Conservation (phyloP, 345 rosid species). For the Eucalyptus guilfoylei region DNA sequence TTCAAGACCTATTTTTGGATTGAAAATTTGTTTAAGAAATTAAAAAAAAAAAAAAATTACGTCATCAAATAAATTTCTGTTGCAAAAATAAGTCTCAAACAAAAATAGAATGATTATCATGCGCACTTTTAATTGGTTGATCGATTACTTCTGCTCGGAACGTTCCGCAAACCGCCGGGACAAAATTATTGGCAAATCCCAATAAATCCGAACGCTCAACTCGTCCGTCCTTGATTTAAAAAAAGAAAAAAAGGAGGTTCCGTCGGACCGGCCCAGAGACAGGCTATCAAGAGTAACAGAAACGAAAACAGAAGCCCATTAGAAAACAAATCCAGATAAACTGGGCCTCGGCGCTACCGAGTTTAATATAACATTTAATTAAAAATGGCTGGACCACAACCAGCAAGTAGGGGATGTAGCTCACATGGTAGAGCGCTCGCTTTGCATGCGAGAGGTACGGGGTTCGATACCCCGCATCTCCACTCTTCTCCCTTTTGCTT, state of each 20-base stretch:
- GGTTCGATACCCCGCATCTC: constrained; percentile 49
- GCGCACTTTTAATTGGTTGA: neutral
- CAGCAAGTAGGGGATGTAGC: constrained; percentile 32
- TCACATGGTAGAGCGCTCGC: constrained; percentile 73
- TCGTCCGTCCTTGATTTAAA: too few relatives aligned
- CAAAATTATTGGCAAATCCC: neutral
- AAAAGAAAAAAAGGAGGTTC: too few relatives aligned
- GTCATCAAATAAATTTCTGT: fast-evolving
- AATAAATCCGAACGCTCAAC: neutral
- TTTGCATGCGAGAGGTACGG: constrained; percentile 62
- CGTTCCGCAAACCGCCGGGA: neutral
- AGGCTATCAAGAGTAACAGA: neutral
- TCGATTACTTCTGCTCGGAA: neutral
- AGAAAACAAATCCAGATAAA: neutral
- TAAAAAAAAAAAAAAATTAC: too few relatives aligned
- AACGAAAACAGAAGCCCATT: neutral
- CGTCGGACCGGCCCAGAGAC: neutral
- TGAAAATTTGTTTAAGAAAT: too few relatives aligned
- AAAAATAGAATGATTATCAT: too few relatives aligned
- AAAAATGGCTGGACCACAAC: fast-evolving
- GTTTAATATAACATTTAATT: fast-evolving
- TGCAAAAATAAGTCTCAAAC: fast-evolving
- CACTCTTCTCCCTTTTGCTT: neutral
- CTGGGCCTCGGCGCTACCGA: neutral
- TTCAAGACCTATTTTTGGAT: too few relatives aligned